Evolutionary conservation across 2,329 filamentous ascomycete genomes (phyloP).

Genomic region (Penicillium corylophilum): DNA sequence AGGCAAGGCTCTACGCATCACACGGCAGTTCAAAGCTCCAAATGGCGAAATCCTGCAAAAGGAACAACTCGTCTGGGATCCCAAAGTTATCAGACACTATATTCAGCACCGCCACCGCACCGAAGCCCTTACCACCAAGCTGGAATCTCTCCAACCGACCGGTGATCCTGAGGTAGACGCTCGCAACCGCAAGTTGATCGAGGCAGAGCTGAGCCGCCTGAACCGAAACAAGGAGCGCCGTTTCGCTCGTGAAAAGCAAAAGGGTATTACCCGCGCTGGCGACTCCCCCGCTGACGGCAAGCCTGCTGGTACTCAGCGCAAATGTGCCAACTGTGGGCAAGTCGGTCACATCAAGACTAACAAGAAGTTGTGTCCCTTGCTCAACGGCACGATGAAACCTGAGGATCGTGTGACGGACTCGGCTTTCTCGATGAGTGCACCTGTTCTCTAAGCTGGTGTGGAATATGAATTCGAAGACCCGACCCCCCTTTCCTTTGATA

Average conservation of each 20-base stretch:
- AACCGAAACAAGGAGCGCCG: slow-evolving; percentile 89
- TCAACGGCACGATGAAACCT: slow-evolving; percentile 76
- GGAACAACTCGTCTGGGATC: slow-evolving; percentile 68
- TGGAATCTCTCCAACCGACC: slow-evolving; percentile 62
- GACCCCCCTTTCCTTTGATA: not conserved
- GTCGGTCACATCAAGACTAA: slow-evolving; percentile 99
- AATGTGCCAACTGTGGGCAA: slow-evolving; percentile 96
- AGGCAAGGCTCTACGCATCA: slow-evolving; percentile 71
- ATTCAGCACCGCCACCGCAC: slow-evolving; percentile 71
- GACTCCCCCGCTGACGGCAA: slow-evolving; percentile 58
- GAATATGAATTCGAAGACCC: not conserved
- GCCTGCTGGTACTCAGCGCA: slow-evolving; percentile 67
- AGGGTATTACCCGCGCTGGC: slow-evolving; percentile 57
- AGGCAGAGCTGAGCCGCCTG: slow-evolving; percentile 76
- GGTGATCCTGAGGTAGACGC: slow-evolving; percentile 66
- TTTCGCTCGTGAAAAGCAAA: slow-evolving; percentile 86
- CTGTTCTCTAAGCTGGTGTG: slow-evolving; percentile 23
- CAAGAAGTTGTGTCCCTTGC: slow-evolving; percentile 89
- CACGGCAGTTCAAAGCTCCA: slow-evolving; percentile 63
- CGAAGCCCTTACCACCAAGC: slow-evolving; percentile 70
- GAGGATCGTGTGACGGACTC: slow-evolving; percentile 48
- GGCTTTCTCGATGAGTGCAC: slow-evolving; percentile 50
- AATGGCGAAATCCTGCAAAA: slow-evolving; percentile 63
- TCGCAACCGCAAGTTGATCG: slow-evolving; percentile 61
- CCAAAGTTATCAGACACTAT: slow-evolving; percentile 86